These are phyloP conservation scores for Globisporangium recalcitrans DNA, from an alignment of 352 stramenopile species.

Conservation along the genomic window DNA sequence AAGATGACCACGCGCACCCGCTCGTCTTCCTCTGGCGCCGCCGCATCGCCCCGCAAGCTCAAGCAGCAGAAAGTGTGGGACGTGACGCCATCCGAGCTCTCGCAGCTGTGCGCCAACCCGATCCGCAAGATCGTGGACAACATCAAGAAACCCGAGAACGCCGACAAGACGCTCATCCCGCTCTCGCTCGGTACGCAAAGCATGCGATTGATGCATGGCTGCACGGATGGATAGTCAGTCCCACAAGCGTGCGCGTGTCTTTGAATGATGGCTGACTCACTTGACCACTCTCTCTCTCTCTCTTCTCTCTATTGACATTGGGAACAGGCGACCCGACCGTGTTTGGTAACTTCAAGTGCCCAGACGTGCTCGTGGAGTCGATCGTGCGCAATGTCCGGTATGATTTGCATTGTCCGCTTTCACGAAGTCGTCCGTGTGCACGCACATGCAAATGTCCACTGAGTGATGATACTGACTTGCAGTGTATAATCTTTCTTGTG, in stretches of 20 bases:
- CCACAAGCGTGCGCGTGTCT: not conserved
- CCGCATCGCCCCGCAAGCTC: constrained; percentile 25
- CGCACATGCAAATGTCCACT: not conserved
- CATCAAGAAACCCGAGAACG: constrained; percentile 87
- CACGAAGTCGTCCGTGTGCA: no score
- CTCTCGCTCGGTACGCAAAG: constrained; percentile 80
- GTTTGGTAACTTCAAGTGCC: constrained; percentile 90
- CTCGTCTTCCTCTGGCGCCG: constrained; percentile 2
- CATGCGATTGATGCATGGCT: not conserved
- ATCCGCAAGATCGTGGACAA: constrained; percentile 94
- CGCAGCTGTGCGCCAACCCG: constrained; percentile 81
- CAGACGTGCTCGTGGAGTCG: constrained; percentile 78
- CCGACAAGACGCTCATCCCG: constrained; percentile 89
- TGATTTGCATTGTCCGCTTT: not conserved
- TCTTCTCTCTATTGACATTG: constrained; percentile 2
- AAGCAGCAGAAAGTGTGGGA: constrained; percentile 60
- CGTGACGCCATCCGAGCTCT: constrained; percentile 63
- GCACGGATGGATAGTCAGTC: not conserved
- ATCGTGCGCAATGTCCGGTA: constrained; percentile 62
- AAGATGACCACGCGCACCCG: constrained; percentile 43
- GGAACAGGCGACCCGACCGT: constrained; percentile 86
- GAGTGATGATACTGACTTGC: not conserved
- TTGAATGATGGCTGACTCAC: not conserved
- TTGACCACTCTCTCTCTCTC: constrained; percentile 7
- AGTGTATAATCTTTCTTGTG: no score